Evolutionary conservation across 768 basidiomycete genomes (phyloP), one percentile per base, ranked within the genome.

Genomic region (Podaxis carcinomalis): DNA sequence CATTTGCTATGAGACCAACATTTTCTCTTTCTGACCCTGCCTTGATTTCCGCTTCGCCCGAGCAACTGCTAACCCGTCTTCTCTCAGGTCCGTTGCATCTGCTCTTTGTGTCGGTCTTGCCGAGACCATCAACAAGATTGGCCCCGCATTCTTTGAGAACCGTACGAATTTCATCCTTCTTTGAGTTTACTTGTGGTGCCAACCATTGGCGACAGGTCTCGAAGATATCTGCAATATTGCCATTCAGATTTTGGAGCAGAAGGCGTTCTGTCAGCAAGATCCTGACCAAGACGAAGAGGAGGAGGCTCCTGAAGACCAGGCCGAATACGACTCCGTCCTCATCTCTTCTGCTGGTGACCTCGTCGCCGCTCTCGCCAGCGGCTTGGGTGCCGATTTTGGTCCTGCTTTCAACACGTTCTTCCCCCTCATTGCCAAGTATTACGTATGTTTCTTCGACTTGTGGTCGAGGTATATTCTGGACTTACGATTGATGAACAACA

Each of bases 291-390:
- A 94, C 65, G 92, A 93, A 65, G 83, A 82, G 3, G 91, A 91
- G 25, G 92, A 92, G 67, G 89, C 88, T 25, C 89, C 88, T 6
- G 92, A 93, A 71, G 92, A 93, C 64, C 89, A 90, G 68, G 95
- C 95, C 1, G 97, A 99, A 77, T 96, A 94, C 71, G 97, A 99
- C 71, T 92, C 95, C 3, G 92, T 97, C 57, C 82, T 99, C 61
- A 91, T 98, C 69, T 92, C 92, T 27, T 88, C 95, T 25, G 96
- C 96, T 27, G 90, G 90, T 44, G 97, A 99, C 71, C 88, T 99
- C 57, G 95, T 98, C 61, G 87, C 94, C 57, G 83, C 93, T 1
- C 78, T 99, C 64, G 93, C 95, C 35, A 86, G 83, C 61, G 90
- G 86, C 6, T 83, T 96, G n/a, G 95, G 95, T 4, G 64, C 82